Conservation (phyloP, 495 filamentous ascomycete genomes). For the Aspergillus cavernicola region DNA sequence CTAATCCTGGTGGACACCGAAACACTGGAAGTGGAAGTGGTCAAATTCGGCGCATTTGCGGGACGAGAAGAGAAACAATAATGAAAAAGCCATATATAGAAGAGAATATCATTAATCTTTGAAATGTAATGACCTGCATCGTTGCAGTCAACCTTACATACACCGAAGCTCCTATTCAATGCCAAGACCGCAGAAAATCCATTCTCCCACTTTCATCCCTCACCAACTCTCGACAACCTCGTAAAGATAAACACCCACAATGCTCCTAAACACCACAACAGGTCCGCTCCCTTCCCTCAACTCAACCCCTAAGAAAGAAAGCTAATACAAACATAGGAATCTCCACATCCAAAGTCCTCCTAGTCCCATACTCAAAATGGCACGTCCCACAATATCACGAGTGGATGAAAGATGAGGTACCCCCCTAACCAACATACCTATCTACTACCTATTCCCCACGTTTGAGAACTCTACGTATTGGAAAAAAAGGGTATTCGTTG, state of each 20-base stretch:
- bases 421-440: neutral
- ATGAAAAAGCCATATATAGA: neutral
- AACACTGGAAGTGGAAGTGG: conserved; percentile 70
- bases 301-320: neutral
- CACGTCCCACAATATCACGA: conserved; percentile 80
- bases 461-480: too few relatives aligned
- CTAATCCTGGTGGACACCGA: conserved; percentile 84
- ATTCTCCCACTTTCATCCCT: neutral
- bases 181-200: conserved; percentile 20
- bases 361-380: conserved; percentile 79
- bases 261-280: conserved; percentile 42
- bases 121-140: too few relatives aligned
- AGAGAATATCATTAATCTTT: too few relatives aligned
- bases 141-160: too few relatives aligned
- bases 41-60: conserved; percentile 59
- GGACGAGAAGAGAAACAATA: conserved; percentile 41
- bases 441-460: neutral
- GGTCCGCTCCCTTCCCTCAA: conserved; percentile 23
- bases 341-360: conserved; percentile 58
- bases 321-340: conserved; percentile 48
- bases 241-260: conserved; percentile 4
- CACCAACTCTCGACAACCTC: too few relatives aligned
- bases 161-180: neutral
- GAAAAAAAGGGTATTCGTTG: too few relatives aligned
- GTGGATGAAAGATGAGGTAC: conserved; percentile 88